phyloP scores from a whole-genome alignment of 2,329 filamentous ascomycete genomes.

The Alternaria sp. region DNA sequence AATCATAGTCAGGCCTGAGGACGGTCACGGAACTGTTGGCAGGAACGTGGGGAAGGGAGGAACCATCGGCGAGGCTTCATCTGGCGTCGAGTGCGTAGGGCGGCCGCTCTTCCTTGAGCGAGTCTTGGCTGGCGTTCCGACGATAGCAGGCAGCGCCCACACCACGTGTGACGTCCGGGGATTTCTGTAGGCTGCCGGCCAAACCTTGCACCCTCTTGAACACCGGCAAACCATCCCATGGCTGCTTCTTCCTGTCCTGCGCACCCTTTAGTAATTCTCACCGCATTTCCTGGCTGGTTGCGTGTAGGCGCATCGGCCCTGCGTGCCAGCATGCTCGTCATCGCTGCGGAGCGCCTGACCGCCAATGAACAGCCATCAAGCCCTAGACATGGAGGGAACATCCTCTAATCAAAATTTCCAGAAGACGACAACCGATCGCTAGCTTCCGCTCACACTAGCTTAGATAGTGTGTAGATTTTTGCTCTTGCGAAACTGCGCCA shows the following conservation, averaged over 20 bases:
- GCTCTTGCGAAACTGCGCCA: not conserved
- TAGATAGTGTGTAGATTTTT: constrained; percentile 1
- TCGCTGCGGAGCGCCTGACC: not conserved
- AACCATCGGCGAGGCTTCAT: constrained; percentile 17
- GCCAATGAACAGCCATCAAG: not conserved
- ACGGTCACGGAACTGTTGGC: not conserved
- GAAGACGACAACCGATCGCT: constrained; percentile 5
- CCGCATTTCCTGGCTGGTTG: constrained; percentile 11
- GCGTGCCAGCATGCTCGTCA: constrained; percentile 4
- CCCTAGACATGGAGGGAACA: constrained; percentile 3
- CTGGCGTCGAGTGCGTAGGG: constrained; percentile 11
- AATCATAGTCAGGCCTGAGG: constrained; percentile 22
- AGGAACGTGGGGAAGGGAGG: constrained; percentile 17
- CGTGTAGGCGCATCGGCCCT: not conserved
- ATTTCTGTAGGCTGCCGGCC: constrained; percentile 6
- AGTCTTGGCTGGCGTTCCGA: constrained; percentile 14
- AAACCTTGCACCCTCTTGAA: constrained; percentile 6
- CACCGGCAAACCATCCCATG: constrained; percentile 2
- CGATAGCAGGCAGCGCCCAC: constrained; percentile 2
- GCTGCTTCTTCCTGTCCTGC: not conserved
- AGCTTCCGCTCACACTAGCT: constrained; percentile 5
- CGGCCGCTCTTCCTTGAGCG: constrained; percentile 14
- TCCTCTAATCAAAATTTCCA: constrained; percentile 8
- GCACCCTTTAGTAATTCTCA: constrained; percentile 9
- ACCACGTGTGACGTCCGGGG: constrained; percentile 15